phyloP scores from a whole-genome alignment of 805 yeast species.

The Helenozyma baotianmanensis region DNA sequence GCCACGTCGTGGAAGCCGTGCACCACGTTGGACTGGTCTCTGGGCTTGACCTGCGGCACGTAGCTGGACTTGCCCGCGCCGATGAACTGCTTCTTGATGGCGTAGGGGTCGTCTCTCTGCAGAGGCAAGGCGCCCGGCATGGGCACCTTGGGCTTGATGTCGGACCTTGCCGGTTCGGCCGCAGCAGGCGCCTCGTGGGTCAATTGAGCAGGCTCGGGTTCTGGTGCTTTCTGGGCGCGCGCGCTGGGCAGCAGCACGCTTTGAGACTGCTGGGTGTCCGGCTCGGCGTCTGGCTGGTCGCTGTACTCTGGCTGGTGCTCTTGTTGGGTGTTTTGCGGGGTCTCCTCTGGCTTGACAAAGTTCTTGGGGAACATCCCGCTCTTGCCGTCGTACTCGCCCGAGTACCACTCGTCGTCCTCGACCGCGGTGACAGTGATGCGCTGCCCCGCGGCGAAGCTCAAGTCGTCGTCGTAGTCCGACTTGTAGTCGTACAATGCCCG shows the following conservation, averaged over 20 bases:
- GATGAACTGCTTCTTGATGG: constrained; percentile 49
- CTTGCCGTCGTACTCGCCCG: constrained; percentile 61
- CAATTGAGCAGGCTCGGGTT: no score
- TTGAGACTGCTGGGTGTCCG: no score
- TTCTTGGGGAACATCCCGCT: constrained; percentile 85
- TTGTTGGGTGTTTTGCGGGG: not conserved
- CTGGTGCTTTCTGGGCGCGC: no score
- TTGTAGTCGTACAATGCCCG: constrained; percentile 63
- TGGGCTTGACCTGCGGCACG: constrained; percentile 44
- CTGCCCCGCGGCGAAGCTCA: constrained; percentile 65
- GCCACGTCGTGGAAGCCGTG: constrained; percentile 25
- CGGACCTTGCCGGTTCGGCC: no score
- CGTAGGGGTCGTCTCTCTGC: constrained; percentile 41
- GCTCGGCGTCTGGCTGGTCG: constrained; percentile 3
- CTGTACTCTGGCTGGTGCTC: constrained; percentile 4
- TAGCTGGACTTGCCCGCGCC: constrained; percentile 59
- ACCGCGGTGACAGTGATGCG: constrained; percentile 67
- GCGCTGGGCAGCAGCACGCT: no score
- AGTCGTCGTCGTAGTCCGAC: constrained; percentile 71
- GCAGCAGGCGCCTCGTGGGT: no score
- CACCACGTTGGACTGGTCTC: constrained; percentile 33
- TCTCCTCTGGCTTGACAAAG: constrained; percentile 47
- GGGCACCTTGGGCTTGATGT: constrained; percentile 6
- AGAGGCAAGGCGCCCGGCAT: constrained; percentile 23
- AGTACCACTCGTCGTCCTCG: constrained; percentile 91